Base-by-base conservation (phyloP, 257 asterid species). In the Solanum chiquidenum region DNA sequence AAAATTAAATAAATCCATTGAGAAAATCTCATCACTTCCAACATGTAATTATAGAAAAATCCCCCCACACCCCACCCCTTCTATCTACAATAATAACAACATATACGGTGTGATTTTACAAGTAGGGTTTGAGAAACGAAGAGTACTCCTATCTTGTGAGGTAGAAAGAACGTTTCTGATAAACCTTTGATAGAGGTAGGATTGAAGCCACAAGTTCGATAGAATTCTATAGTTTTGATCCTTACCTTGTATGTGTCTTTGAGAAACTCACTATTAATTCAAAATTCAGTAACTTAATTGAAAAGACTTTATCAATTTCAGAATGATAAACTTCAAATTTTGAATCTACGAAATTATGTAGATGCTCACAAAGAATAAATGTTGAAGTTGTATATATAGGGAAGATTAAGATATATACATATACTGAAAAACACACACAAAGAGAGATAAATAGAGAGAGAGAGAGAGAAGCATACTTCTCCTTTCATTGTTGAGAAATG, bases 401-500 rank as follows among this genome's bases (percentile, higher is more conserved):
- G 2, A 72, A 72, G 27, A 34, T 64, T n/a, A 27, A 62, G 33
- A 64, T 5, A n/a, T n/a, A 64, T n/a, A 64, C 31, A 66, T 10
- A 64, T 27, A 27, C 23, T 68, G 4, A 12, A 87, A 13, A 87
- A 0, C 4, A 62, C 5, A 83, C 3, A 88, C 3, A 75, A 10
- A 49, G 9, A 71, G 25, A 7, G 10, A 31, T 73, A 77, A 20
- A 29, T 29, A 29, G 29, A 42, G 46, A 84, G 58, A 83, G 62
- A 85, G 31, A 52, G 42, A 44, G 27, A 33, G 18, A 31, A 7
- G 80, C 90, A 91, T 91, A 92, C n/a, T n/a, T n/a, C n/a, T n/a
- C n/a, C n/a, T n/a, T n/a, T n/a, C n/a, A n/a, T n/a, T n/a, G n/a
- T n/a, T n/a, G n/a, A n/a, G n/a, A n/a, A n/a, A n/a, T n/a, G n/a